Evolutionary conservation across 2,329 filamentous ascomycete genomes (phyloP), one percentile per base, ranked within the genome.

Genomic region (Rhynchosporium graminicola): DNA sequence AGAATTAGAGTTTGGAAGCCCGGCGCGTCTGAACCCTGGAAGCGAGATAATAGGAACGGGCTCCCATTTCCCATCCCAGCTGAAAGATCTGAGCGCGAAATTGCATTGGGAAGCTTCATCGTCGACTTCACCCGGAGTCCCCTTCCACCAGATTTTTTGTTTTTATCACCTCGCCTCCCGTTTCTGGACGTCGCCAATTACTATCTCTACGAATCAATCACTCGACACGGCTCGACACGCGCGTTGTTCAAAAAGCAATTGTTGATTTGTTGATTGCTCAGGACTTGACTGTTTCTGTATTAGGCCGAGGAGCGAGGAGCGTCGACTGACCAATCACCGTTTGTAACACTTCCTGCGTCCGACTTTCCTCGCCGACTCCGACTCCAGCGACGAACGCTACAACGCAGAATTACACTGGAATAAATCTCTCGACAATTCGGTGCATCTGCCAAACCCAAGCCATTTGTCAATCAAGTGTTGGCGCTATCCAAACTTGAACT

Each of bases 281-380:
- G 62, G 45, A 64, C 59, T 64, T 64, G 43, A 61, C 55, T 64
- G 62, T 64, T 59, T 51, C 56, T 64, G 59, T 33, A 62, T 61
- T 56, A 31, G 55, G 42, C 42, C 29, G 29, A 12, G 51, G 52
- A 54, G 10, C 36, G 33, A 47, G 45, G 47, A 36, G 45, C 13
- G 36, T 15, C 36, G 36, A 54, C 51, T 33, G 33, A 54, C 33
- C 51, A 54, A 54, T 31, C 45, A 31, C 26, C 57, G 52, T 38
- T 26, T 57, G 51, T 43, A 31, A 26, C 40, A 40, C 26, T 12
- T 55, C 31, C 43, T 50, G 50, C 31, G 20, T 45, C 43, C 50
- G 31, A 60, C 46, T 13, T 40, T 28, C 15, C 20, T 42, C 54
- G 48, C 47, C 61, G 29, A 57, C 36, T 29, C 38, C 46, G 29